Conservation (phyloP, 164 flowering plant species). For the Liquidambar formosana region DNA sequence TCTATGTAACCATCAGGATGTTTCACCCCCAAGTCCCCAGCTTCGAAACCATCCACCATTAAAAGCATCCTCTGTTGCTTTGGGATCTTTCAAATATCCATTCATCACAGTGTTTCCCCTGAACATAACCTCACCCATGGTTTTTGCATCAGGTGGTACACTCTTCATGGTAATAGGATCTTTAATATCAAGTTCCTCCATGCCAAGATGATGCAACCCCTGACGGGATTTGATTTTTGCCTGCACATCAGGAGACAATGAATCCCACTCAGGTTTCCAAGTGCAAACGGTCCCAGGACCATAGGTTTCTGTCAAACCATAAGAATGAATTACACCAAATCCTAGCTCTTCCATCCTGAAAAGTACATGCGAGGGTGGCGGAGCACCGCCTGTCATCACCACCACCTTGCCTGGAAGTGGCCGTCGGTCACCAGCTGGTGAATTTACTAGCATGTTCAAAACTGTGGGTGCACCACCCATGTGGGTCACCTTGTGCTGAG, state of each 20-base stretch:
- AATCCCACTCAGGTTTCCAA: conserved; percentile 58
- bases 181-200: conserved; percentile 52
- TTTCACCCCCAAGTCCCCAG: conserved; percentile 58
- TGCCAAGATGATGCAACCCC: conserved; percentile 45
- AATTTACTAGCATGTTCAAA: conserved; percentile 54
- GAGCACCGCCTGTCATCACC: conserved; percentile 53
- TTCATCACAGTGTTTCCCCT: conserved; percentile 66
- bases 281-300: conserved; percentile 53
- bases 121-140: conserved; percentile 61
- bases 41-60: conserved; percentile 55
- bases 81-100: conserved; percentile 40
- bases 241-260: conserved; percentile 32
- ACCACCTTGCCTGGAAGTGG: conserved; percentile 39
- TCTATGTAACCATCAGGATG: conserved; percentile 60
- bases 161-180: conserved; percentile 49
- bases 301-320: conserved; percentile 60
- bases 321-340: conserved; percentile 39
- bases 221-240: conserved; percentile 49
- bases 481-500: conserved; percentile 64
- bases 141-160: conserved; percentile 45
- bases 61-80: conserved; percentile 49
- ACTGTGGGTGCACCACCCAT: conserved; percentile 78
- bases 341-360: conserved; percentile 51
- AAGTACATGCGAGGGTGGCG: conserved; percentile 52
- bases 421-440: conserved; percentile 25